phyloP scores from a whole-genome alignment of 805 yeast genomes.

The Kluyveromyces starmeri region DNA sequence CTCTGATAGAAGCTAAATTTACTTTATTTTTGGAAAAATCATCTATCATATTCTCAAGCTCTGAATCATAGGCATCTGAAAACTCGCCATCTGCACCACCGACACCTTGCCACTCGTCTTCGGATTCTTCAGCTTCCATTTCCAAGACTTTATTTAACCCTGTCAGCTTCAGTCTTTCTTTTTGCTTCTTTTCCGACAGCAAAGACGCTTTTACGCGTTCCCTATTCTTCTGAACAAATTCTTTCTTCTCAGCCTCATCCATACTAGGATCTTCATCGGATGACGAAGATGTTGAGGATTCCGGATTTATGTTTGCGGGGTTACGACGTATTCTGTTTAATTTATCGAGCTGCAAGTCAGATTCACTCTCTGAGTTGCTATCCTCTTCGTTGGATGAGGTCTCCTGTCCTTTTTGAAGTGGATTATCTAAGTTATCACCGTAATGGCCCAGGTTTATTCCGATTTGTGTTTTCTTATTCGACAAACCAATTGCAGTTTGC shows the following conservation, averaged over 20 bases:
- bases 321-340: constrained; percentile 1
- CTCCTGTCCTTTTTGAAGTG: too few relatives aligned
- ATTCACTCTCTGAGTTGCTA: background rate
- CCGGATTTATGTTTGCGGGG: constrained; percentile 5
- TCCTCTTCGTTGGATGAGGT: background rate
- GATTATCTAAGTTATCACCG: constrained; percentile 19
- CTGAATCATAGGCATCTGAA: constrained; percentile 53
- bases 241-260: constrained; percentile 15
- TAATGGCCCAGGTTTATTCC: constrained; percentile 16
- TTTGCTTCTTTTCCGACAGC: constrained; percentile 25
- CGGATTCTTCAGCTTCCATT: constrained; percentile 82
- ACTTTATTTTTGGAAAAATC: constrained; percentile 51
- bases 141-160: constrained; percentile 59
- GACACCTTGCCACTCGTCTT: constrained; percentile 78
- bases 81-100: constrained; percentile 61
- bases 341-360: background rate
- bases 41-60: constrained; percentile 71
- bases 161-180: constrained; percentile 44
- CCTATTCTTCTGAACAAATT: constrained; percentile 17
- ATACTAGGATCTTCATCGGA: constrained; percentile 10
- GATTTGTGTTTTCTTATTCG: background rate
- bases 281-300: constrained; percentile 4
- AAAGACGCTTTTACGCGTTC: constrained; percentile 19
- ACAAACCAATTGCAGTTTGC: background rate
- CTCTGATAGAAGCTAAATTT: constrained; percentile 50